Evolutionary conservation across 1,284 basidiomycete species (phyloP).

Genomic region (Trametes hirsuta): DNA sequence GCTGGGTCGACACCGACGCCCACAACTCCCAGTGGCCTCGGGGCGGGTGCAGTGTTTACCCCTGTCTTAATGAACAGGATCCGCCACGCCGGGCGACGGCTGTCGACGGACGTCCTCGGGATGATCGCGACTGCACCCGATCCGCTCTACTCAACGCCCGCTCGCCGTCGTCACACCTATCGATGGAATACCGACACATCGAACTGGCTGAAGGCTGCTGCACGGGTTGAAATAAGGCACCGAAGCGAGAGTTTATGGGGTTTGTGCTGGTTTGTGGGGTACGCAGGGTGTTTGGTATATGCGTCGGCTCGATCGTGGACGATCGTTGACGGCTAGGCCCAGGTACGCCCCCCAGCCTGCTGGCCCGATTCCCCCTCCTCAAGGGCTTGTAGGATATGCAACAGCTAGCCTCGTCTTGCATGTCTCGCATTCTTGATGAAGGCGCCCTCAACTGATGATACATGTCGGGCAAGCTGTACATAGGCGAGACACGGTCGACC

Average conservation of each 20-base stretch:
- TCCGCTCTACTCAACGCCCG: conserved; percentile 10
- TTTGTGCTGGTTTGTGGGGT: no score
- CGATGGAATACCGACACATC: background rate
- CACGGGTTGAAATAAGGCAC: no score
- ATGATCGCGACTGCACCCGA: conserved; percentile 13
- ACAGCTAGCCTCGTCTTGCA: background rate
- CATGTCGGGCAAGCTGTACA: no score
- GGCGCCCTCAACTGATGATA: background rate
- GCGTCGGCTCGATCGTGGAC: no score
- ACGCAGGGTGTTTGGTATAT: no score
- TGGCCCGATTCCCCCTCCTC: no score
- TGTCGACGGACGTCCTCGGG: conserved; percentile 12
- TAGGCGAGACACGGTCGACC: no score
- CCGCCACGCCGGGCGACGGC: conserved; percentile 12
- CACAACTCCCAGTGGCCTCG: conserved; percentile 18
- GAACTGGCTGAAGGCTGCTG: no score
- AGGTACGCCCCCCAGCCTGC: no score
- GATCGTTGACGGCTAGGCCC: no score
- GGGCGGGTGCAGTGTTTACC: conserved; percentile 21
- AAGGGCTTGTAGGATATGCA: no score
- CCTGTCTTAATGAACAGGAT: conserved; percentile 25
- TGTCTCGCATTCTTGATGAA: background rate
- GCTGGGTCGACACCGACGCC: conserved; percentile 16
- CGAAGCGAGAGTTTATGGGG: no score
- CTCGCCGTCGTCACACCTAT: background rate